A percentile compares a stretch with the other conserved stretches of the same genome.
Conservation (phyloP, 2,329 filamentous ascomycete species). For the Arthrinium puccinioides region DNA sequence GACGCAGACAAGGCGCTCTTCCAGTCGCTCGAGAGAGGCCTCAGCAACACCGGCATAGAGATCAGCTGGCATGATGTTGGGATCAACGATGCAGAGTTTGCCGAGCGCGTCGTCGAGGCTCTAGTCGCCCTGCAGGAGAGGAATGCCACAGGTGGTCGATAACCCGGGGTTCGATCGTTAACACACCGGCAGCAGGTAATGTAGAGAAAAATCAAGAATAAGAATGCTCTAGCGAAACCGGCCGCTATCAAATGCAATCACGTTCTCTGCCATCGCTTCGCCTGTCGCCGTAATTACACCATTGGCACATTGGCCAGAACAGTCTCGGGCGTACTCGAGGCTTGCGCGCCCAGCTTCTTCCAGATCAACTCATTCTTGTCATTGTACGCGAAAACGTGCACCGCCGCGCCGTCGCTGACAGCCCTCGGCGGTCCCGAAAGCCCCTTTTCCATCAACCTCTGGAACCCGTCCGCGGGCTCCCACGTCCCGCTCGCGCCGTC, state of each 20-base stretch:
- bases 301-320: not conserved
- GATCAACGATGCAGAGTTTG: conserved; percentile 41
- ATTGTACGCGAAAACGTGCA: conserved; percentile 4
- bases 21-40: conserved; percentile 37
- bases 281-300: no score
- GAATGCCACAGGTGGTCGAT: no score
- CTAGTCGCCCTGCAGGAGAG: not conserved
- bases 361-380: not conserved
- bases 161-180: no score
- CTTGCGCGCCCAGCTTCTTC: not conserved
- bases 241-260: no score
- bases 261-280: no score
- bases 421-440: conserved; percentile 1
- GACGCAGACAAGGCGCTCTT: conserved; percentile 43
- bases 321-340: not conserved
- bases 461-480: not conserved
- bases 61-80: conserved; percentile 40
- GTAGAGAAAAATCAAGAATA: no score
- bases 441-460: not conserved
- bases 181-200: no score
- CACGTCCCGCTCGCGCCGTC: not conserved
- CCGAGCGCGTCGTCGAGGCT: conserved; percentile 1
- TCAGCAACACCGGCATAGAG: conserved; percentile 39
- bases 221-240: no score
- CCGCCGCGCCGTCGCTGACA: conserved; percentile 1